Base-by-base conservation (phyloP, 306 rosid genomes). In the Lathyrus tuberosus region DNA sequence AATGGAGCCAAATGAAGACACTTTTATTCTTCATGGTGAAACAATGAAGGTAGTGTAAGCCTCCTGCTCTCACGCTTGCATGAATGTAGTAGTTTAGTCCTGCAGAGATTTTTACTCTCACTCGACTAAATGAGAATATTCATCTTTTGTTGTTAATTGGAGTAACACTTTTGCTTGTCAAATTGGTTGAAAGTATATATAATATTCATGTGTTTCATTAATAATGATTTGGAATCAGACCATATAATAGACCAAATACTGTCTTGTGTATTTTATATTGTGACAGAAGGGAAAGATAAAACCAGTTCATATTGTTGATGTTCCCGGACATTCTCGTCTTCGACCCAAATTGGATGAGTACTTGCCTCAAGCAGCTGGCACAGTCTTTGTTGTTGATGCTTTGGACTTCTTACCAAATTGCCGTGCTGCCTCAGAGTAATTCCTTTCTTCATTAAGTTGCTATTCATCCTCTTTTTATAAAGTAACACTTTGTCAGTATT, bases 321-420 rank as follows among this genome's bases (percentile, higher is more conserved):
- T 90, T 76, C 96, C 98, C 16, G 98, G 98, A 52, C 97, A 93
- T 86, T 90, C 96, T 78, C 96, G 97, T 62, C 98, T 92, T 76
- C 87, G 85, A 43, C 85, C 93, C 77, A 93, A 88, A 78, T 83
- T 93, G 69, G 97, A 93, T 69, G 97, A 93, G 63, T 86, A 82
- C 81, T 79, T 93, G 71, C 91, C 96, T 77, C 87, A 81, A 84
- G 94, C 97, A 30, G 97, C 93, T 71, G 97, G 88, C 76, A 28
- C 86, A 43, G 86, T 90, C 59, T 93, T 90, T 62, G 91, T 90
- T 80, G 98, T 90, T 66, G 98, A 90, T 75, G 88, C 96, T 54
- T 72, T 90, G 85, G 96, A 93, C 62, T 90, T 93, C 70, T 82
- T 90, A 78, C 96, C 91, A 35, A 85, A 90, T 69, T 86, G 91